Conservation (phyloP, 768 basidiomycete genomes). For the Clitopilus hobsonii region DNA sequence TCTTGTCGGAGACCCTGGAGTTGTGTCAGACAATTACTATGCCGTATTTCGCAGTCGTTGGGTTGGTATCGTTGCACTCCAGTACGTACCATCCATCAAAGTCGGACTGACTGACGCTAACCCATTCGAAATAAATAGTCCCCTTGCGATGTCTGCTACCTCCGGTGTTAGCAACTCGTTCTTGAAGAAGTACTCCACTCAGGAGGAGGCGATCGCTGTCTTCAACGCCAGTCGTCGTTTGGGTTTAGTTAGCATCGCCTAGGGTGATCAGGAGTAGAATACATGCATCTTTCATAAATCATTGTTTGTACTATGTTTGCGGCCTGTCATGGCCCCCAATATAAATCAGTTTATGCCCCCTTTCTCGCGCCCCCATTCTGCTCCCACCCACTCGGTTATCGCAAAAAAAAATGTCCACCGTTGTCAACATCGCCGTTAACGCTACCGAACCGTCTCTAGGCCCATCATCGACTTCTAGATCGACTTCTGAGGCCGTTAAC, state of each 20-base stretch:
- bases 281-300: background rate
- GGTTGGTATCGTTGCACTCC: background rate
- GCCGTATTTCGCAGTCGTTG: background rate
- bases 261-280: background rate
- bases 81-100: background rate
- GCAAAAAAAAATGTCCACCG: background rate
- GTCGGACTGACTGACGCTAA: background rate
- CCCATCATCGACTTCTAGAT: background rate
- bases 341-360: background rate
- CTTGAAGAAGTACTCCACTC: background rate
- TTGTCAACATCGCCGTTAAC: background rate
- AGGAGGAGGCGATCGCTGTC: background rate
- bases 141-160: background rate
- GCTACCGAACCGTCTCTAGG: too few relatives aligned
- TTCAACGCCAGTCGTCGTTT: background rate
- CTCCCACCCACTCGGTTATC: background rate
- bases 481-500: background rate
- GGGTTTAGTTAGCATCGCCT: background rate
- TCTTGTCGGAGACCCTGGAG: background rate
- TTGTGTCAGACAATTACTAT: background rate
- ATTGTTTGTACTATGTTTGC: background rate
- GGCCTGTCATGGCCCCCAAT: background rate
- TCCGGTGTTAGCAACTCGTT: background rate
- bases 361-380: background rate
- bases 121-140: too few relatives aligned